phyloP scores from a whole-genome alignment of 257 asterid species.

The Linderniella brevidens region DNA sequence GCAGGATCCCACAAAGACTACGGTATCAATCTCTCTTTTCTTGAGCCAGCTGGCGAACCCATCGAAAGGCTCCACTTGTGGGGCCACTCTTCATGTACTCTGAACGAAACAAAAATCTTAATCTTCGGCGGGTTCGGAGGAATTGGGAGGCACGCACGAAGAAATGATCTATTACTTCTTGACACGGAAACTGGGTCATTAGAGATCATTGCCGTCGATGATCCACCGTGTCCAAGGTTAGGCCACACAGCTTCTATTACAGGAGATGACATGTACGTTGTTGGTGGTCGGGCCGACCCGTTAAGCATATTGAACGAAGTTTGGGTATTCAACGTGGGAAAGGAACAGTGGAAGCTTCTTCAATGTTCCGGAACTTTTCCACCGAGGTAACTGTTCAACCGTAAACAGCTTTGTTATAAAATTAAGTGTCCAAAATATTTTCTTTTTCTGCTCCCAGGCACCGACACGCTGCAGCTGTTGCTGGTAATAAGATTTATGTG shows the following conservation, averaged over 20 bases:
- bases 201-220: constrained; percentile 33
- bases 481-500: constrained; percentile 59
- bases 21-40: constrained; percentile 25
- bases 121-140: constrained; percentile 98
- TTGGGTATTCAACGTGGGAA: constrained; percentile 40
- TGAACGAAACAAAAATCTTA: constrained; percentile 32
- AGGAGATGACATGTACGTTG: constrained; percentile 47
- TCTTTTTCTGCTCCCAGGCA: constrained; percentile 37
- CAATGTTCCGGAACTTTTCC: constrained; percentile 51
- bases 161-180: constrained; percentile 50
- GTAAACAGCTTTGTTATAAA: constrained; percentile 1
- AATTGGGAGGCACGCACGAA: constrained; percentile 77
- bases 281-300: constrained; percentile 97
- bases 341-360: constrained; percentile 51
- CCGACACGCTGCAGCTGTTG: constrained; percentile 77
- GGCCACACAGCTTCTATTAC: constrained; percentile 66
- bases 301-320: constrained; percentile 62
- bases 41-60: constrained; percentile 52
- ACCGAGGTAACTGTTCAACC: constrained; percentile 43
- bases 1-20: constrained; percentile 42
- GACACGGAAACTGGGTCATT: constrained; percentile 30
- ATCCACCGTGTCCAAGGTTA: constrained; percentile 69
- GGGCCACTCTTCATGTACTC: constrained; percentile 80
- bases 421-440: background rate
- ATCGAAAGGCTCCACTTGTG: constrained; percentile 78